Base-by-base conservation (phyloP, 306 rosid genomes). In the Lagenaria siceraria region DNA sequence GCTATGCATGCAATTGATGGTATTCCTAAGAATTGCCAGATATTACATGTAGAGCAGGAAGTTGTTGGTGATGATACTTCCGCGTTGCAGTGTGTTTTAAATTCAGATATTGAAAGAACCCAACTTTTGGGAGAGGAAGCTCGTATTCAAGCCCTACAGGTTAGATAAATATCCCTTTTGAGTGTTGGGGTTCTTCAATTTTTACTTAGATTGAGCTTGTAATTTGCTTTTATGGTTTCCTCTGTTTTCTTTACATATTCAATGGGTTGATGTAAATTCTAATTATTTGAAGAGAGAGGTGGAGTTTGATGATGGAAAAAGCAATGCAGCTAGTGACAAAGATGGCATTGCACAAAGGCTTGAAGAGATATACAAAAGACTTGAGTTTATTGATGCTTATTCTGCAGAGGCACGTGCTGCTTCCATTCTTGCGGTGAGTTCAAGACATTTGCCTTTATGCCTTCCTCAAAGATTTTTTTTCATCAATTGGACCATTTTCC, bases 1-100 rank as follows among this genome's bases (percentile, higher is more conserved):
- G 99, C 99, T 19, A 75, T 92, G 99, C 98, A 95, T 87, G 97
- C 98, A 80, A 90, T 95, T 80, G 97, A 92, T 14, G 99, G 99
- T 43, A 93, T 95, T 86, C 99, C 99, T 4, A 36, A 82, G 62
- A 92, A 89, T 79, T 95, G 97, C 77, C 99, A 90, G 87, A 95
- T 92, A 88, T 84, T 95, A 86, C 99, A 95, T 25, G 99, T 95
- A 75, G 99, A 95, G 83, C 99, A 95, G 78, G 98, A 96, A 87
- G 99, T 92, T 12, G 87, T 58, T 31, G 99, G 99, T 77, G 99
- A 96, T 71, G 82, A 87, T 75, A 88, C 79, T n/a, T 71, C 91
- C 15, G 99, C 99, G 27, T 77, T 95, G 91, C 99, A 95, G 84
- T 95, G 99, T 82, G 97, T 95, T 77, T 91, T 95, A 76, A 95